Conservation (phyloP, 148 eudicot species). For the Silene uniflora region DNA sequence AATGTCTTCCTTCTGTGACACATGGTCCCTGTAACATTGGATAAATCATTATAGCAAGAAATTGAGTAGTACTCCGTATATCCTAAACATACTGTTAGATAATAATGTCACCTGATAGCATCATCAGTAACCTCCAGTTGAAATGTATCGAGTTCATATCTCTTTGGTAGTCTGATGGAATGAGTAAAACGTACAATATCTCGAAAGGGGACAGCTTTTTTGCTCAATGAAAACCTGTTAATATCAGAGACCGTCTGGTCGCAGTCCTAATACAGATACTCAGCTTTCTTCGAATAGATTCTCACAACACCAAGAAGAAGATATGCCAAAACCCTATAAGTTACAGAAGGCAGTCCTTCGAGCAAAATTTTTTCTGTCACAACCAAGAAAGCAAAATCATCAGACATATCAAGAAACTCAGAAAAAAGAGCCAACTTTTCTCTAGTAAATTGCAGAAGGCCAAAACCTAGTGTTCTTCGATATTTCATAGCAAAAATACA, state of each 20-base stretch:
- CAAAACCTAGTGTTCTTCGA: neutral
- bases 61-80: neutral
- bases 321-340: constrained; percentile 72
- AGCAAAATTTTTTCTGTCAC: constrained; percentile 62
- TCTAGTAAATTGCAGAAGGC: neutral
- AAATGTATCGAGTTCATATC: constrained; percentile 91
- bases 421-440: neutral
- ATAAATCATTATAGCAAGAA: constrained; percentile 11
- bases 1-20: constrained; percentile 37
- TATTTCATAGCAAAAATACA: neutral
- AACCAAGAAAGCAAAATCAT: neutral
- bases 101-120: constrained; percentile 40
- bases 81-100: neutral
- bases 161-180: constrained; percentile 60
- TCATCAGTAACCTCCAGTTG: constrained; percentile 53
- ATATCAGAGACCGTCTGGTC: constrained; percentile 36
- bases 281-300: constrained; percentile 77
- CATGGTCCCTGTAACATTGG: constrained; percentile 32
- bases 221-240: constrained; percentile 33
- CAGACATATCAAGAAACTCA: neutral
- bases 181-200: constrained; percentile 33
- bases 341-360: constrained; percentile 58
- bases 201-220: constrained; percentile 28
- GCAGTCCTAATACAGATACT: constrained; percentile 59
- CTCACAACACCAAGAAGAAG: constrained; percentile 91